These are phyloP conservation scores for Trichomonas tenax DNA, from an alignment of 208 protist genomes.

Conservation along the genomic window DNA sequence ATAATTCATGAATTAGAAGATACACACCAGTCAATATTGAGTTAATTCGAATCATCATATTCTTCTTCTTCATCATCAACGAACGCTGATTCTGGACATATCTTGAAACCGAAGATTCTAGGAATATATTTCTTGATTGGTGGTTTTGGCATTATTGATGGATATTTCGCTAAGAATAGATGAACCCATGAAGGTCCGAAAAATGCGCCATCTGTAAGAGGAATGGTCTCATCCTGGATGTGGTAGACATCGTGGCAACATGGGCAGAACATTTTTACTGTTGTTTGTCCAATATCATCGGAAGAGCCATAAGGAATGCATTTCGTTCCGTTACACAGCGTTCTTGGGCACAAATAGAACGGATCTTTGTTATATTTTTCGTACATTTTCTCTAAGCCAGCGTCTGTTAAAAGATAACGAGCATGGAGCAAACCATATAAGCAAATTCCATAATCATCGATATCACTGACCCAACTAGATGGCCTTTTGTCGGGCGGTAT, in stretches of 20 bases:
- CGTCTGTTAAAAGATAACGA: background rate
- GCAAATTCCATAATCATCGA: slow-evolving; percentile 7
- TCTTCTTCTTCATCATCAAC: background rate
- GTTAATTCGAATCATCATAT: background rate
- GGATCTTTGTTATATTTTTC: background rate
- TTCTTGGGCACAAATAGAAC: background rate
- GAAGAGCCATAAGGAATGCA: background rate
- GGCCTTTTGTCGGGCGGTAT: background rate
- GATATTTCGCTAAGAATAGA: background rate
- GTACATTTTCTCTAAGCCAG: background rate
- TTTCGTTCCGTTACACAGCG: background rate
- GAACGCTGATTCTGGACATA: background rate
- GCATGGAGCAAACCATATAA: background rate
- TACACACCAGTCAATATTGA: too few relatives aligned
- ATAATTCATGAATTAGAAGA: too few relatives aligned
- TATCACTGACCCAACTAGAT: background rate
- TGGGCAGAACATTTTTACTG: background rate
- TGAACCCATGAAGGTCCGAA: background rate
- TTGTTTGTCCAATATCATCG: background rate
- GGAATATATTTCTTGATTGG: background rate
- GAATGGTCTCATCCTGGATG: background rate
- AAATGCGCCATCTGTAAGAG: background rate
- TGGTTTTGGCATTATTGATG: background rate
- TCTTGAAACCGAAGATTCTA: background rate
- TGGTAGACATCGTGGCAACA: background rate